Evolutionary conservation across 352 stramenopile species (phyloP).

Genomic region (Globisporangium spinosum): DNA sequence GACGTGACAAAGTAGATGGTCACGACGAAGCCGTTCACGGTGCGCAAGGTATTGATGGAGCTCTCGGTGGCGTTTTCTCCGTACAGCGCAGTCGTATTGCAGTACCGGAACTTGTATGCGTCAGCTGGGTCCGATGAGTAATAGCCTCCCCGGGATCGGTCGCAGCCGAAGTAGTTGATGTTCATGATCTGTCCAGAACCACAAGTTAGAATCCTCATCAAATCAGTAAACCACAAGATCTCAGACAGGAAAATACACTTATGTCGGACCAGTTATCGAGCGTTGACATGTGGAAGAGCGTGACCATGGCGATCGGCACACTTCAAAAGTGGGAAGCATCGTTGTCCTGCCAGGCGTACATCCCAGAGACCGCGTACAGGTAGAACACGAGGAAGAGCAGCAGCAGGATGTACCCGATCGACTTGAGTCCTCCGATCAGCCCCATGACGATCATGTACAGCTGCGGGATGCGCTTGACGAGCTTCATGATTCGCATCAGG

Average conservation of each 20-base stretch:
- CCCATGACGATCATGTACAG: constrained; percentile 92
- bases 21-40: constrained; percentile 55
- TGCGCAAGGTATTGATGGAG: constrained; percentile 28
- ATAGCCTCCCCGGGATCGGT: constrained; percentile 61
- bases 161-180: constrained; percentile 79
- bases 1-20: constrained; percentile 86
- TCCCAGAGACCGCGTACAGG: constrained; percentile 88
- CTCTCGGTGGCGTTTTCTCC: constrained; percentile 42
- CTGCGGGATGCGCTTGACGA: constrained; percentile 86
- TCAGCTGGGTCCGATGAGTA: constrained; percentile 42
- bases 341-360: constrained; percentile 88
- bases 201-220: constrained; percentile 1
- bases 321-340: constrained; percentile 84
- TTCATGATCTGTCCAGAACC: constrained; percentile 58
- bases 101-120: constrained; percentile 48
- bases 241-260: constrained; percentile 15
- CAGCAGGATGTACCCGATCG: constrained; percentile 88
- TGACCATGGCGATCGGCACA: constrained; percentile 76
- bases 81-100: constrained; percentile 58
- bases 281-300: constrained; percentile 80
- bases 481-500: constrained; percentile 88
- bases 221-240: neutral
- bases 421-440: constrained; percentile 83
- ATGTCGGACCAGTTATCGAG: constrained; percentile 81
- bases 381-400: constrained; percentile 88